phyloP scores from a whole-genome alignment of 2,329 filamentous ascomycete species.

The Cadophora luteo-olivacea region DNA sequence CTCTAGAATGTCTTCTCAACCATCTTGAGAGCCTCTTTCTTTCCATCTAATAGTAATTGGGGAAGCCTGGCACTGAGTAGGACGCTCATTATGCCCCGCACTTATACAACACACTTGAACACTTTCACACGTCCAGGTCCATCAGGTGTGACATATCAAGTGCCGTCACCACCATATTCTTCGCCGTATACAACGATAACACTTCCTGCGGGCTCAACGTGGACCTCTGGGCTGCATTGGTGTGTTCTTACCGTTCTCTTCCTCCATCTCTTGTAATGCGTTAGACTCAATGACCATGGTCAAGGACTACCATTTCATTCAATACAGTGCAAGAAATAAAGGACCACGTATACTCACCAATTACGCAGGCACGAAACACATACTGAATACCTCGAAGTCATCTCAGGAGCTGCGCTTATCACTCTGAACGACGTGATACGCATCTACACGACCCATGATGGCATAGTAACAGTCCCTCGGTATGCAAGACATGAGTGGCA shows the following conservation, averaged over 20 bases:
- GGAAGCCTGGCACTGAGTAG: too few species aligned
- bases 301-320: not conserved
- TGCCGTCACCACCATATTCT: constrained; percentile 26
- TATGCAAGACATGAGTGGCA: constrained; percentile 32
- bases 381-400: constrained; percentile 32
- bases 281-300: not conserved
- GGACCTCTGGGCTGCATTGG: constrained; percentile 33
- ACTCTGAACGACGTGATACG: constrained; percentile 22
- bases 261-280: not conserved
- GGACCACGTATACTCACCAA: not conserved
- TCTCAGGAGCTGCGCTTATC: constrained; percentile 27
- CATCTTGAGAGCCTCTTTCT: too few species aligned
- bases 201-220: constrained; percentile 25
- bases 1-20: not conserved
- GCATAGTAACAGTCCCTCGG: constrained; percentile 25
- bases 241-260: not conserved
- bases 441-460: constrained; percentile 20
- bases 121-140: constrained; percentile 23
- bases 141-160: constrained; percentile 21
- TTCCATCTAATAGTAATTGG: too few species aligned
- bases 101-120: not conserved
- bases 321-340: too few species aligned
- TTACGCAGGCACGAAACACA: constrained; percentile 30
- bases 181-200: constrained; percentile 28
- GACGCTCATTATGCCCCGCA: not conserved